Base-by-base conservation (phyloP, 225 moss, liverwort and hornwort genomes). In the Straminergon stramineum region DNA sequence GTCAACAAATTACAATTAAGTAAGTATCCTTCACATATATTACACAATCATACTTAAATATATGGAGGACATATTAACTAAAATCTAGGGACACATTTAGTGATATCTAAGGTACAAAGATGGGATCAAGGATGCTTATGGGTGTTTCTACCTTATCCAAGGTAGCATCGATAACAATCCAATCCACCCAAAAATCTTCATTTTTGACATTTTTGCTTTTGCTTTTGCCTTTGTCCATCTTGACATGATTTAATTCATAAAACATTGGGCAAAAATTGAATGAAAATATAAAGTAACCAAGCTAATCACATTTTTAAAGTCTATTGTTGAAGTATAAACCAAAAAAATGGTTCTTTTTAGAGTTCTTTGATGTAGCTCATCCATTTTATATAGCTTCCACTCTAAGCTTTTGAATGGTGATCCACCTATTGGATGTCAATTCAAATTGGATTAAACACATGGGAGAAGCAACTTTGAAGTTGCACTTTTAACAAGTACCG, bases 341-440 rank as follows among this genome's bases (percentile, higher is more conserved):
- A 48, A 13, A 23, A n/a, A 22, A 69, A 23, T 9, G 4, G 0
- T 4, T 0, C 11, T 13, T 10, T 10, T 21, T n/a, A 39, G 23
- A 24, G 24, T 70, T 24, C 8, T 70, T 23, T 3, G 0, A 41
- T 39, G 9, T 71, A 4, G 2, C 0, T 41, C 41, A 71, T 41
- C 5, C 3, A 0, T 41, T 39, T 30, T 30, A 18, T 48, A 48
- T 6, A 48, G 10, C 30, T 48, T 11, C 48, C 6, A 18, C 19
- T 19, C 4, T 4, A 75, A 51, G 31, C 7, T 75, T 19, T 32
- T 51, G 31, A 75, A 75, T 31, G 19, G 11, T 1, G 7, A 45
- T 74, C 45, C 6, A 17, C 17, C 7, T 0, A 28, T 0, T 10
- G 0, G 17, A 28, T 74, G 6, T 17, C 0, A 0, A 0, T 74